Evolutionary conservation across 306 rosid species (phyloP), one percentile per base, ranked within the genome.

Genomic region (Parietaria judaica): DNA sequence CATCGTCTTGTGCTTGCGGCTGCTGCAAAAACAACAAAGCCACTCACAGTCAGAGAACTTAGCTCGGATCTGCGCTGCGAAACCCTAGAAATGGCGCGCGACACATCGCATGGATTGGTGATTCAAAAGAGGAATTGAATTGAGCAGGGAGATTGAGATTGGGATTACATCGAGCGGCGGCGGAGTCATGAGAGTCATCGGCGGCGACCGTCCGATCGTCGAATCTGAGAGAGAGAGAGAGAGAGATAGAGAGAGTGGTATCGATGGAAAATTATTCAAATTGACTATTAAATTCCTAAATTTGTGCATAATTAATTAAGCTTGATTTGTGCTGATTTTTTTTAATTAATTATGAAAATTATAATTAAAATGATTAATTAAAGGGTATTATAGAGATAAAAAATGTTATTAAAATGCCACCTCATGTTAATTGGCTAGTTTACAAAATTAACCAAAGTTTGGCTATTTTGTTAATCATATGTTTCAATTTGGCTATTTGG

Each of bases 111-210:
- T 62, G 65, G 54, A 12, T 49, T n/a, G 16, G 53, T 23, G 8
- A 34, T 56, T 65, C 38, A 11, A 44, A 15, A 13, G 14, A 41
- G 48, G 49, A 71, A 68, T 54, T 6, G 54, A 65, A 59, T 31
- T 44, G 65, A 66, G 54, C 12, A 56, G n/a, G 23, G 48, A 39
- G 10, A 35, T 56, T 64, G 50, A 16, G 56, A 37, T 60, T 60
- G 14, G 38, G 62, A 60, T 71, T 65, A 80, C 90, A 76, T 84
- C 72, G 14, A 70, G 66, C 8, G 82, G 80, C 15, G 82, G 77
- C 70, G 86, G 72, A 69, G 80, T 74, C 69, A 79, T 73, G 73
- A 80, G 67, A 69, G 79, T 74, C 79, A 70, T 71, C 48, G 58
- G 63, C 8, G 61, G 65, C 12, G 56, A 51, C 73, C 70, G 70